Conservation (phyloP, 768 basidiomycete species). For the Auriscalpium microsporum region DNA sequence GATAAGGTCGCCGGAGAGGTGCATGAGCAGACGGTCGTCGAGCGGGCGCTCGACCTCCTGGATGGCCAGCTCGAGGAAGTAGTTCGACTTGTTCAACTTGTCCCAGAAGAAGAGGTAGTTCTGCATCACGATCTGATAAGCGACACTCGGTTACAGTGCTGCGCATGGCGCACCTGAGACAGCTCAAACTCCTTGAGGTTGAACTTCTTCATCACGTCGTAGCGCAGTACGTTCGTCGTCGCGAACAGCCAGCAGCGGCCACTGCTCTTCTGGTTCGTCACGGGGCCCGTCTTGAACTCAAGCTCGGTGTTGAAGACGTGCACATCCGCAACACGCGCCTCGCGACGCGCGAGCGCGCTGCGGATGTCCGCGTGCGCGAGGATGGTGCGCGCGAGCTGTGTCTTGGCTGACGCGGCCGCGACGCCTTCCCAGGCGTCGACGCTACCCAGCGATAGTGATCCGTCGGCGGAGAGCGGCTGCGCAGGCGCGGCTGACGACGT, state of each 20-base stretch:
- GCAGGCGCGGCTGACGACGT: slow-evolving; percentile 4
- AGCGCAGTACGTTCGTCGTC: slow-evolving; percentile 79
- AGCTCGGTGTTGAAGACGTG: slow-evolving; percentile 81
- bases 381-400: slow-evolving; percentile 68
- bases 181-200: slow-evolving; percentile 86
- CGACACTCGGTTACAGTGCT: background rate
- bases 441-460: slow-evolving; percentile 50
- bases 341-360: slow-evolving; percentile 53
- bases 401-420: slow-evolving; percentile 47
- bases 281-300: slow-evolving; percentile 72
- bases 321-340: slow-evolving; percentile 50
- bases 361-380: slow-evolving; percentile 62
- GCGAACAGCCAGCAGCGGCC: slow-evolving; percentile 97
- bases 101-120: slow-evolving; percentile 95
- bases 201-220: slow-evolving; percentile 77
- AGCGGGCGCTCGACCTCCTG: slow-evolving; percentile 71
- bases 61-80: slow-evolving; percentile 84
- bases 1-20: slow-evolving; percentile 70
- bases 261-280: slow-evolving; percentile 81
- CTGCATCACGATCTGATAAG: slow-evolving; percentile 26
- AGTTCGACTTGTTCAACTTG: slow-evolving; percentile 90
- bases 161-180: slow-evolving; percentile 52
- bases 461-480: slow-evolving; percentile 43
- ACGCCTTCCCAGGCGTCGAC: slow-evolving; percentile 61
- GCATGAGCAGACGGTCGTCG: slow-evolving; percentile 74